These are phyloP conservation scores for Sclerotinia subarctica DNA, from an alignment of 2,329 filamentous ascomycete genomes.

Conservation along the genomic window DNA sequence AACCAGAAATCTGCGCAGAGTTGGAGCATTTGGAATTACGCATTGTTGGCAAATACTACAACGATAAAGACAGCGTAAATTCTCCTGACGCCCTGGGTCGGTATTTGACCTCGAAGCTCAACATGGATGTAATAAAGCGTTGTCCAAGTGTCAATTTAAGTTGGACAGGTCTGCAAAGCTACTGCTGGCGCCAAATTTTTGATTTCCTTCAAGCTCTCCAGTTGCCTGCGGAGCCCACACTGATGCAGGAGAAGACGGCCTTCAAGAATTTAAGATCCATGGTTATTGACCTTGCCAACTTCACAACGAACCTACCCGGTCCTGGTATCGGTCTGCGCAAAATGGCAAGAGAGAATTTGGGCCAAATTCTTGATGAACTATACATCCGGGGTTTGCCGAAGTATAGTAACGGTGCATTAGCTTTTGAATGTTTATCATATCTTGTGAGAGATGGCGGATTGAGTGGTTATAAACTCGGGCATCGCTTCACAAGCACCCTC, in stretches of 20 bases:
- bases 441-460: constrained; percentile 7
- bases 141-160: neutral
- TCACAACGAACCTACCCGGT: neutral
- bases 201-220: neutral
- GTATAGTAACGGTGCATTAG: neutral
- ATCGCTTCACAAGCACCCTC: neutral
- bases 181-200: constrained; percentile 6
- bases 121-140: neutral
- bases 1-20: neutral
- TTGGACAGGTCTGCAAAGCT: constrained; percentile 4
- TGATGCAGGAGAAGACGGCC: neutral
- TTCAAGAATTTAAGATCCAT: neutral
- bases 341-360: neutral
- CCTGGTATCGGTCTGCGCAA: neutral
- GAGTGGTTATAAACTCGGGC: neutral
- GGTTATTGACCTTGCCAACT: constrained; percentile 11
- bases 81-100: too few relatives aligned
- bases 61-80: neutral
- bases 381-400: neutral
- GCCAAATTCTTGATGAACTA: neutral
- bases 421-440: neutral
- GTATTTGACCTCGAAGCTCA: neutral
- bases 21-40: constrained; percentile 1
- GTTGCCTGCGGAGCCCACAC: neutral
- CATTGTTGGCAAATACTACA: neutral